Conservation (phyloP, 1,284 basidiomycete genomes). For the Marasmius tenuissimus region DNA sequence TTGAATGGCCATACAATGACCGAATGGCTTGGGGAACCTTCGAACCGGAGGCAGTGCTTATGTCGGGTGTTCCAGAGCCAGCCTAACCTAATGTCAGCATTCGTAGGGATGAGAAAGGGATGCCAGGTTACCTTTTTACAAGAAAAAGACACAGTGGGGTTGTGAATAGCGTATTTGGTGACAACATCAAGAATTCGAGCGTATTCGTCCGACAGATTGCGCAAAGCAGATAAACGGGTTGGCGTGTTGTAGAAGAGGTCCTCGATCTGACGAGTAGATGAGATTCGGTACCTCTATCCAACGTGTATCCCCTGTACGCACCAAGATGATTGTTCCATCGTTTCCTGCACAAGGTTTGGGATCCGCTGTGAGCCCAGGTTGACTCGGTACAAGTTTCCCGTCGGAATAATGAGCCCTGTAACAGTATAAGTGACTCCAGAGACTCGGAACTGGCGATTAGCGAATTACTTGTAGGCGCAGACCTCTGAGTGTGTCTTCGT, state of each 20-base stretch:
- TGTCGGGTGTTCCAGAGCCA: slow-evolving; percentile 73
- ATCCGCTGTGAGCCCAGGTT: slow-evolving; percentile 67
- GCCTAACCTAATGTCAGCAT: slow-evolving; percentile 41
- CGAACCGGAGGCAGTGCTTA: slow-evolving; percentile 79
- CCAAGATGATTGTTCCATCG: slow-evolving; percentile 89
- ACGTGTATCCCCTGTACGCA: slow-evolving; percentile 33
- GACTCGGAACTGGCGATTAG: not conserved
- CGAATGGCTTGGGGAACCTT: slow-evolving; percentile 72
- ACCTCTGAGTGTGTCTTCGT: slow-evolving; percentile 84
- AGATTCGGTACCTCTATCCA: slow-evolving; percentile 4
- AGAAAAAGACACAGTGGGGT: slow-evolving; percentile 83
- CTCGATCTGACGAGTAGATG: slow-evolving; percentile 65
- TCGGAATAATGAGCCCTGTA: slow-evolving; percentile 79
- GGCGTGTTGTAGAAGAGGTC: slow-evolving; percentile 97
- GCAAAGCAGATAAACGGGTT: slow-evolving; percentile 83
- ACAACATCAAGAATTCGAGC: slow-evolving; percentile 89
- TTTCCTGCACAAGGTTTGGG: slow-evolving; percentile 93
- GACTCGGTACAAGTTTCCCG: slow-evolving; percentile 68
- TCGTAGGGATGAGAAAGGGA: not conserved
- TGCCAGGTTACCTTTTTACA: slow-evolving; percentile 79
- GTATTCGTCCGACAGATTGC: slow-evolving; percentile 90
- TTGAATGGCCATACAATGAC: slow-evolving; percentile 77
- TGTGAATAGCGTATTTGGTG: slow-evolving; percentile 94
- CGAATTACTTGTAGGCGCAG: slow-evolving; percentile 85
- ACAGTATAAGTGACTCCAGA: slow-evolving; percentile 3